Percentiles rank a stretch among this genome's conserved stretches.
phyloP scores from a whole-genome alignment of 2,329 filamentous ascomycete genomes.

The Botrytis paeoniae region DNA sequence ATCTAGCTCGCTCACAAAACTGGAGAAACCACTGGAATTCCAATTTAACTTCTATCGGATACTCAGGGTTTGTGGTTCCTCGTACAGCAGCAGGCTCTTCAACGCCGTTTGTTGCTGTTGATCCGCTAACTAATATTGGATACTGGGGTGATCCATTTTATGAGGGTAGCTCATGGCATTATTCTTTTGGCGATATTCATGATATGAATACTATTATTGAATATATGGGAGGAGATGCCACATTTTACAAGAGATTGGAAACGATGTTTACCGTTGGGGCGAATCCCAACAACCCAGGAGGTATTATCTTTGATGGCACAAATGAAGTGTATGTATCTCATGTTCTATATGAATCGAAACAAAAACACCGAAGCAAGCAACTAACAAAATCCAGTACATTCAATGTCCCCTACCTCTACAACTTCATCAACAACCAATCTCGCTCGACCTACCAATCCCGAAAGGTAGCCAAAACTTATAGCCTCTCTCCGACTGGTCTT shows the following conservation, averaged over 20 bases:
- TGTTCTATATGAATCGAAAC: background rate
- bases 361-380: background rate
- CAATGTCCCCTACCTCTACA: conserved; percentile 60
- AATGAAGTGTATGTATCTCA: conserved; percentile 28
- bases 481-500: conserved; percentile 35
- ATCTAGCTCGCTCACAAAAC: conserved; percentile 47
- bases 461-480: conserved; percentile 18
- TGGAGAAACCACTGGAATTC: conserved; percentile 73
- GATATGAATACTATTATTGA: conserved; percentile 50
- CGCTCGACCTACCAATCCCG: conserved; percentile 23
- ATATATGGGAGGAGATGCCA: conserved; percentile 46
- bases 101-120: conserved; percentile 42
- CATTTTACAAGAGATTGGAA: conserved; percentile 50
- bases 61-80: conserved; percentile 67
- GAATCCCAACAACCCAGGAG: conserved; percentile 12
- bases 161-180: conserved; percentile 52
- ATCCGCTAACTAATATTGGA: conserved; percentile 49
- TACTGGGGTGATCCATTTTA: conserved; percentile 55
- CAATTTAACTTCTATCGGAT: conserved; percentile 54
- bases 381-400: conserved; percentile 41
- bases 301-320: conserved; percentile 57
- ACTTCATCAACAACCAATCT: conserved; percentile 45
- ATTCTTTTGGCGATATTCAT: conserved; percentile 53
- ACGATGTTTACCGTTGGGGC: conserved; percentile 49
- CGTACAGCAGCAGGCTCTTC: conserved; percentile 43